phyloP scores from a whole-genome alignment of 2,329 filamentous ascomycete genomes.

The Aspergillus sp. region DNA sequence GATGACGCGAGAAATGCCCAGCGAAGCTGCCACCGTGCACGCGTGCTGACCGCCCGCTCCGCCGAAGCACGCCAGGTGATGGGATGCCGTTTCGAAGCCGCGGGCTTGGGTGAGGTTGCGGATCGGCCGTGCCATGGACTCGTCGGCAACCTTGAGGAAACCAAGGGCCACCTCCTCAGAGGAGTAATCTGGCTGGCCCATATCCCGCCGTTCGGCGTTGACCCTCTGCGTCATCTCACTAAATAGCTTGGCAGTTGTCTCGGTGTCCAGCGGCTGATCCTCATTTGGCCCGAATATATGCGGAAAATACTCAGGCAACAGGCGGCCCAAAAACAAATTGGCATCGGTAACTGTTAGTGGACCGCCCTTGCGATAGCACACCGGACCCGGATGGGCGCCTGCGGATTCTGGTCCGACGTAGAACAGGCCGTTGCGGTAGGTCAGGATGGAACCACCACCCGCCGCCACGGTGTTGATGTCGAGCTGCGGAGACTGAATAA shows the following conservation, averaged over 20 bases:
- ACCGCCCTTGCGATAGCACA: slow-evolving; percentile 82
- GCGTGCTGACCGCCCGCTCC: slow-evolving; percentile 34
- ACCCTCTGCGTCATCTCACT: slow-evolving; percentile 65
- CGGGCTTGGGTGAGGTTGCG: slow-evolving; percentile 13
- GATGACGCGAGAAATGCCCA: slow-evolving; percentile 34
- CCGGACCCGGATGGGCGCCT: slow-evolving; percentile 78
- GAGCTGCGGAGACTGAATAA: slow-evolving; percentile 81
- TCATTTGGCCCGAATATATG: slow-evolving; percentile 87
- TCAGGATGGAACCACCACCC: slow-evolving; percentile 59
- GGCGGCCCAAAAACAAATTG: slow-evolving; percentile 72
- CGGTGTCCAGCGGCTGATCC: slow-evolving; percentile 63
- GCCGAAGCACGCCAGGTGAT: slow-evolving; percentile 22
- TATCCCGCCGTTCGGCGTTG: slow-evolving; percentile 51
- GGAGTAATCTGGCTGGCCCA: slow-evolving; percentile 52
- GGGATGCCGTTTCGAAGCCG: slow-evolving; percentile 13
- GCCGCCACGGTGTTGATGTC: slow-evolving; percentile 93
- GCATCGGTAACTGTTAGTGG: slow-evolving; percentile 90
- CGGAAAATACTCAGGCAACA: slow-evolving; percentile 84
- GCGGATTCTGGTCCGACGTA: slow-evolving; percentile 85
- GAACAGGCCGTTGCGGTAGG: slow-evolving; percentile 79
- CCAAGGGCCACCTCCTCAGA: slow-evolving; percentile 46
- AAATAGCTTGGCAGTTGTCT: slow-evolving; percentile 63
- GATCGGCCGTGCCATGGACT: slow-evolving; percentile 61
- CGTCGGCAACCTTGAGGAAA: slow-evolving; percentile 86
- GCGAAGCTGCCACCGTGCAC: slow-evolving; percentile 31